These are phyloP conservation scores for Secale cereale DNA, from an alignment of 176 grass and related monocot genomes.

Conservation along the genomic window DNA sequence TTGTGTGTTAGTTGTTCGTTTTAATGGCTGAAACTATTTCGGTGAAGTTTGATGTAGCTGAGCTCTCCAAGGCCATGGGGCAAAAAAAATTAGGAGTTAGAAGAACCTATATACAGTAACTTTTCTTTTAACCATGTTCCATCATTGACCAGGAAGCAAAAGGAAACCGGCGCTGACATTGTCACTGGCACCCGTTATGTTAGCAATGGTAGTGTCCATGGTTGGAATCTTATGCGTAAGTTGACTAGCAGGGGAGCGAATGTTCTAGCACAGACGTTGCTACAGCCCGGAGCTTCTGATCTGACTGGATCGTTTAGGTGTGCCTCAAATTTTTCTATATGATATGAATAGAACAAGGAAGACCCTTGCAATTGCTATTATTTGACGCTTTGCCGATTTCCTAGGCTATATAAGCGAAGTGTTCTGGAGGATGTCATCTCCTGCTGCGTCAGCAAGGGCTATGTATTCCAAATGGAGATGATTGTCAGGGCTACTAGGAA, in stretches of 20 bases:
- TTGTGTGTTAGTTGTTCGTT: background rate
- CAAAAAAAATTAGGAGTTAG: background rate
- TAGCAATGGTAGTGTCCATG: constrained; percentile 85
- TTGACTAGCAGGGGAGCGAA: constrained; percentile 96
- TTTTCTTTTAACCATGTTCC: constrained; percentile 13
- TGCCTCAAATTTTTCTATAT: background rate
- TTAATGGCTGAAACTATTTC: constrained; percentile 9
- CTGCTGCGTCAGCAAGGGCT: constrained; percentile 95
- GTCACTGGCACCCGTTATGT: constrained; percentile 94
- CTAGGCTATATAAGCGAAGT: constrained; percentile 81
- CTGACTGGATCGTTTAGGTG: constrained; percentile 95
- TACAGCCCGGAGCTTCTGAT: constrained; percentile 89
- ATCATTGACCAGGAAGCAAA: constrained; percentile 62
- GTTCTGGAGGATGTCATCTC: constrained; percentile 89
- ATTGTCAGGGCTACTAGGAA: constrained; percentile 97
- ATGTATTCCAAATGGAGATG: constrained; percentile 99
- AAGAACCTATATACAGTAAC: background rate
- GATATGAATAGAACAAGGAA: background rate
- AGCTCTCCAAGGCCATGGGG: background rate
- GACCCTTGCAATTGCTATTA: background rate
- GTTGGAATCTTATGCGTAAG: constrained; percentile 97
- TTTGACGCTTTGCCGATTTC: background rate
- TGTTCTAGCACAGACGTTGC: constrained; percentile 95
- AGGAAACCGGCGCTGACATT: constrained; percentile 76
- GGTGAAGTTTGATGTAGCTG: background rate